A percentile compares a stretch with the other conserved stretches of the same genome.
phyloP scores from a whole-genome alignment of 257 asterid species.

The Solanum chaucha region DNA sequence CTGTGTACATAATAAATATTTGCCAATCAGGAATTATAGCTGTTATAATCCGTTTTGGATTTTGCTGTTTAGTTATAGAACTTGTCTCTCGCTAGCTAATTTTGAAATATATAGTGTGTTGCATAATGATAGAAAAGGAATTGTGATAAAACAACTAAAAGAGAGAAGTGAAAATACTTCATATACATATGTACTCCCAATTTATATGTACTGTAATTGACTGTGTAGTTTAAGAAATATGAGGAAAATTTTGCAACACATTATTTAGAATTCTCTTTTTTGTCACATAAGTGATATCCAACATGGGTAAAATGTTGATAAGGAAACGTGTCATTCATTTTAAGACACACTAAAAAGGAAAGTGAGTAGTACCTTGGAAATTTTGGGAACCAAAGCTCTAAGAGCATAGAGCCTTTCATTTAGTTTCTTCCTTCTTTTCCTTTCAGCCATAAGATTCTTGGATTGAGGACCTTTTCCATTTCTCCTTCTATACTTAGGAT shows the following conservation, averaged over 20 bases:
- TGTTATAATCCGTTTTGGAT: too few relatives aligned
- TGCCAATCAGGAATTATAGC: background rate
- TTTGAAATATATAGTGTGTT: background rate
- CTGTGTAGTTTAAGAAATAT: background rate
- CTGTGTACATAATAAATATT: slow-evolving; percentile 21
- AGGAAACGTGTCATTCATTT: background rate
- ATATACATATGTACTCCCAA: too few relatives aligned
- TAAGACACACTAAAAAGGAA: too few relatives aligned
- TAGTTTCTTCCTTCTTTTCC: too few relatives aligned
- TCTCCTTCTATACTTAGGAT: too few relatives aligned
- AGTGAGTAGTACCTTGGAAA: slow-evolving; percentile 41
- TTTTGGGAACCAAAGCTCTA: slow-evolving; percentile 77
- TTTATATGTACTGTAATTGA: too few relatives aligned
- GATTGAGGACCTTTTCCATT: too few relatives aligned
- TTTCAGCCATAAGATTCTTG: too few relatives aligned
- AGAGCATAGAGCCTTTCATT: too few relatives aligned
- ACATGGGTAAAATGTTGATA: too few relatives aligned
- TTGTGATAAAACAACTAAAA: background rate
- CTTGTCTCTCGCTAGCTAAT: background rate
- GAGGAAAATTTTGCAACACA: background rate
- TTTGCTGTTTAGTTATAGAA: background rate
- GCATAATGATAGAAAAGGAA: background rate
- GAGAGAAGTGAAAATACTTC: background rate
- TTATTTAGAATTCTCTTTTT: too few relatives aligned
- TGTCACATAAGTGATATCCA: too few relatives aligned